Base-by-base conservation (phyloP, 2,329 filamentous ascomycete species). In the Penicillium occitanis region DNA sequence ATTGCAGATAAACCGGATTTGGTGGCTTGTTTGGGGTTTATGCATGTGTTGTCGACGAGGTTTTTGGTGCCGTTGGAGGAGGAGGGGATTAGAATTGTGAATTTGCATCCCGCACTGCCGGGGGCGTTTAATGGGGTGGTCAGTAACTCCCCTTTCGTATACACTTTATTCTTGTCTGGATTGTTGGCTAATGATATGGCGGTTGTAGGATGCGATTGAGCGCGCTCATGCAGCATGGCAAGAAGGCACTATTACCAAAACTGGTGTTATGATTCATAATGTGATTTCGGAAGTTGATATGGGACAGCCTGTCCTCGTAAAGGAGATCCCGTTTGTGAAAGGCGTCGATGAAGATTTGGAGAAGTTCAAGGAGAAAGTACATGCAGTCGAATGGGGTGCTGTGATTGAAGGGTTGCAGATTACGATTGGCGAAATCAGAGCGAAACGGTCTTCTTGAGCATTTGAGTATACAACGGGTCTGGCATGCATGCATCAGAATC, bases 211-310 rank as follows among this genome's bases (percentile, higher is more conserved):
- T 70, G 93, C 92, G 17, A 96, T 97, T 71, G 87, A 90, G 71
- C 84, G 91, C 28, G 92, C 93, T 2, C 92, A 88, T 78, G 84
- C 86, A 57, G 92, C 91, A 66, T 93, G 91, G 75, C 78, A 88
- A 74, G 85, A 85, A 69, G 85, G 92, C 10, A 86, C 88, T 72
- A 84, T 90, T 70, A 85, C 85, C 69, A 85, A 84, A 69, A 93
- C 87, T 0, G 93, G 93, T 0, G 89, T 96, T 63, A 97, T 96
- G 93, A 88, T 92, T 17, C 93, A 97, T 79, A 90, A 93, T 78
- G 92, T 96, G 57, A 88, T 91, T 68, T 82, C 81, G 8, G 87
- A 94, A 76, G 92, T 97, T 64, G 93, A 97, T 80, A 86, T 90
- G 73, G 93, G 93, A 2, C 82, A 86, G 69, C 89, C 91, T 10